Evolutionary conservation across 768 basidiomycete species (phyloP), one percentile per base, ranked within the genome.

Genomic region (Termitomyces sp.): DNA sequence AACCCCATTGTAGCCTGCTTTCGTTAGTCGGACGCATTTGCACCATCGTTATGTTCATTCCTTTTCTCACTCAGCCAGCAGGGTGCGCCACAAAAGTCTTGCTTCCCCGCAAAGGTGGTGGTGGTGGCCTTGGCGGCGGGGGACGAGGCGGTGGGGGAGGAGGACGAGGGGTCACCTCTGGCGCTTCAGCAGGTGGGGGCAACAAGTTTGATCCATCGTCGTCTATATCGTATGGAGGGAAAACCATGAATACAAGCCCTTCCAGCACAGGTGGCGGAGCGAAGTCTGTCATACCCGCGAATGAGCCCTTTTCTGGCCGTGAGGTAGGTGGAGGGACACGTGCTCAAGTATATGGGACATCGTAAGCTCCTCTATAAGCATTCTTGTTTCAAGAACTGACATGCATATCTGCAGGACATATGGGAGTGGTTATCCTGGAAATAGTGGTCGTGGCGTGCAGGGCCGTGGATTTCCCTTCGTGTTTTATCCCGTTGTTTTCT

Each of bases 371-470:
- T 33, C 22, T 51, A 10, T 36, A 5, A 4, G 33, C 16, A 24
- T 14, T 51, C 7, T 16, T 10, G 16, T 36, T 9, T 24, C 22
- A 24, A 16, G 4, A 24, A 24, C 35, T 36, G 20, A 51, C 22
- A 14, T 33, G 5, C 13, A 8, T 38, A 51, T 24, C 26, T 60
- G 18, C 46, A 64, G 54, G 57, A 38, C 26, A 47, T 84, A 82
- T 57, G 83, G 83, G 7, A 83, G 80, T 52, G 83, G 83, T 1
- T 84, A 84, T 60, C 82, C 82, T 36, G 79, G 77, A 0, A 45
- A 69, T 5, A 43, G 60, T 14, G 70, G 70, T 22, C 72, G 70
- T 8, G 79, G 80, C 13, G 79, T 82, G 18, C 46, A 58, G 1
- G 74, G 73, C 0, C 70, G 76, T 1, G 76, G 75, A 2, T 83